Evolutionary conservation across 2,329 filamentous ascomycete species (phyloP), one percentile per base, ranked within the genome.

Genomic region (Pseudogymnoascus sp.): DNA sequence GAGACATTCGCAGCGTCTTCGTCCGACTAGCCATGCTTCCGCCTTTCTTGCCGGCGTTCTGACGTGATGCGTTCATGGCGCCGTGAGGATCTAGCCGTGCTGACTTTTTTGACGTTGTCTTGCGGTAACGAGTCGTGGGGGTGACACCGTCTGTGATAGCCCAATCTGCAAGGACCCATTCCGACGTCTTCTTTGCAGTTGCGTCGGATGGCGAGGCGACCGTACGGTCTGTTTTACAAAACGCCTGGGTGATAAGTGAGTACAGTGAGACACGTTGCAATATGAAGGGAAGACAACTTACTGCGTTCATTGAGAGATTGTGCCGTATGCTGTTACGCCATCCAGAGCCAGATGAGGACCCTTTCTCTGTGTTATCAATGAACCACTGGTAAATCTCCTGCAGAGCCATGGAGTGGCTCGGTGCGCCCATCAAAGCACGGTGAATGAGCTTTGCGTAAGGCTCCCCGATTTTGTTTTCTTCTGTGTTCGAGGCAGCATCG

Each of bases 281-380:
- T 60, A 26, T 50, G 62, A 53, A 60, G 47, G 47, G 66, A 31
- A 62, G 61, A 64, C 59, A 26, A 80, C 86, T 76, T 84, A 97
- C 93, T 65, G 83, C 82, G 70, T 97, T 97, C 93, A 97, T 97
- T 59, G 91, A 96, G 6, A 97, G 79, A 69, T 97, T 97, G 74
- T 97, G 93, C 1, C 93, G 85, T 67, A 97, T 96, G 73, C 91
- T 96, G 75, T 97, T 97, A 76, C 93, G 89, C 93, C 93, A 97
- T 8, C 93, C 93, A 11, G 76, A 78, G 6, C 80, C 81, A 16
- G 76, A 73, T 53, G 82, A 81, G 61, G 80, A 85, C 4, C 84
- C 85, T 74, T 95, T 96, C 68, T 84, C 82, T 2, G 92, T 96
- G 71, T 96, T 87, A 29, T 87, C 81, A 44, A 84, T 80, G 71